These are phyloP conservation scores for Bruguiera gymnorhiza DNA, from an alignment of 345 rosid species.

Conservation along the genomic window DNA sequence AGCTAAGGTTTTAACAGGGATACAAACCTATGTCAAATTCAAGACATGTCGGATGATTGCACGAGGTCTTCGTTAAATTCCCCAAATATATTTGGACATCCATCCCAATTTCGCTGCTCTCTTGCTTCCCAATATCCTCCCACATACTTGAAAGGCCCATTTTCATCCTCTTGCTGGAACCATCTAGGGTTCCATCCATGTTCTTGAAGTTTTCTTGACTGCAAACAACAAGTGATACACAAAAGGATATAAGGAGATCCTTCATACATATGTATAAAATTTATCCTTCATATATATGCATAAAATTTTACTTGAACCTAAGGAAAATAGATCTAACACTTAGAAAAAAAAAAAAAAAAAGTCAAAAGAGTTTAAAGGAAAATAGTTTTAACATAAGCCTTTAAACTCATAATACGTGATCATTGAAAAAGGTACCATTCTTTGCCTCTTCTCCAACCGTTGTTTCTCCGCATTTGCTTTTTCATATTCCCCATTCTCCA, in stretches of 20 bases:
- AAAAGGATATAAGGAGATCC: neutral
- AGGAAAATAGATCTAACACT: too few species aligned
- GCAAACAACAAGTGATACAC: conserved; percentile 13
- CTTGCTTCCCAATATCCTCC: conserved; percentile 99
- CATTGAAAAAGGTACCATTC: conserved; percentile 56
- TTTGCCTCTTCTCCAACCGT: conserved; percentile 85
- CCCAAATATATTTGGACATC: conserved; percentile 78
- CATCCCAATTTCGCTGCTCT: conserved; percentile 58
- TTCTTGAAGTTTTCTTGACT: conserved; percentile 88
- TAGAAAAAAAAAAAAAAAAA: too few species aligned
- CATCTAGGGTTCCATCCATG: conserved; percentile 92
- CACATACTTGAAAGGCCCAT: conserved; percentile 54
- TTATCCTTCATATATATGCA: neutral
- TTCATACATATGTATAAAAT: too few species aligned
- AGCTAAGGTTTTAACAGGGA: neutral
- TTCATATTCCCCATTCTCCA: conserved; percentile 97
- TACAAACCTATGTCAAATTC: conserved; percentile 30
- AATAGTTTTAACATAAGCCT: too few species aligned
- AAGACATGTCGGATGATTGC: conserved; percentile 29
- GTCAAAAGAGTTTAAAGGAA: too few species aligned
- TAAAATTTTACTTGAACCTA: too few species aligned
- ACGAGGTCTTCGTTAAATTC: conserved; percentile 50
- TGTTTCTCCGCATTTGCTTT: conserved; percentile 91
- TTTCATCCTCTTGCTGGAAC: conserved; percentile 58
- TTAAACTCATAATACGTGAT: too few species aligned